Conservation (phyloP, 1,284 basidiomycete species). For the Cerrena zonata region DNA sequence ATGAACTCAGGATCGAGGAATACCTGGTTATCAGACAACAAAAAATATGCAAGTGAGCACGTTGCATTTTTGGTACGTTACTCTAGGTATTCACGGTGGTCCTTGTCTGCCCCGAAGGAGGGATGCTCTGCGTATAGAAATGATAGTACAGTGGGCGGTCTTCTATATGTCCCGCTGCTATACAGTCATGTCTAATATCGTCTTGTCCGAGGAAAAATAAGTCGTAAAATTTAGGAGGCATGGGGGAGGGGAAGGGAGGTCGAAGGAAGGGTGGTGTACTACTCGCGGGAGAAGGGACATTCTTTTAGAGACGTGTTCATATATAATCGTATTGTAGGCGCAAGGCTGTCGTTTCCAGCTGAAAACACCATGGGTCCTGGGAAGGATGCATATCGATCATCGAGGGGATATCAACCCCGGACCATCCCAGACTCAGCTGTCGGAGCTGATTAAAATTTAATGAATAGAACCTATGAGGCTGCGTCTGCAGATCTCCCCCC, state of each 20-base stretch:
- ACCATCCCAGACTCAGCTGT: no score
- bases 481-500: no score
- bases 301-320: no score
- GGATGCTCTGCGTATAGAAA: constrained; percentile 48
- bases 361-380: no score
- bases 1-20: constrained; percentile 44
- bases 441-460: no score
- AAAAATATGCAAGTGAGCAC: neutral
- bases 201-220: constrained; percentile 66
- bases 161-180: constrained; percentile 48
- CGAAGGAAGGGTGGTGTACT: neutral
- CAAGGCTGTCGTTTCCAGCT: no score
- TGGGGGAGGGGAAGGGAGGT: no score
- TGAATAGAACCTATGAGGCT: no score
- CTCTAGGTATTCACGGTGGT: constrained; percentile 44
- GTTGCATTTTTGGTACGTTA: neutral
- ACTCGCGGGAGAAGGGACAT: neutral
- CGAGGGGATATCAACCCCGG: no score
- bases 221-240: constrained; percentile 35
- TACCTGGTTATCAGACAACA: constrained; percentile 21
- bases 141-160: constrained; percentile 57
- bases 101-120: constrained; percentile 28
- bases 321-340: no score
- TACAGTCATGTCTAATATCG: constrained; percentile 57
- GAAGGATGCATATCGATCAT: no score